Evolutionary conservation across 169 alveolate species (phyloP), one percentile per base, ranked within the genome.

Genomic region (Plasmodium billcollinsi): DNA sequence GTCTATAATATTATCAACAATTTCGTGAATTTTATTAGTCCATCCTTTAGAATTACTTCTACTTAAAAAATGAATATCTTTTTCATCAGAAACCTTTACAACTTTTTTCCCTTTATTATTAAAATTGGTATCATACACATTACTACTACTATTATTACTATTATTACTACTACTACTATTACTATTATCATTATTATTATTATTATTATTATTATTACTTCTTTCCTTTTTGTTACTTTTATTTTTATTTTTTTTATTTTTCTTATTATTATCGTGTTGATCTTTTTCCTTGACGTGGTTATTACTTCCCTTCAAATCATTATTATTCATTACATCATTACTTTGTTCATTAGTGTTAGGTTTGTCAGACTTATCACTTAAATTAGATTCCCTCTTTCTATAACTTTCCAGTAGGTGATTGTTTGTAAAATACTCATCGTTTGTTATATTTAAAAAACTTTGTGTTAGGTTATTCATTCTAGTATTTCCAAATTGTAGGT

Each of bases 1-100:
- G 20, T 72, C 71, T 14, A 86, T 65, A 12, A 86, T 80, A 39
- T 43, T 49, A 54, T 86, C 92, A 15, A 62, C 86, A 47, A 72
- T 71, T 39, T 71, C 65, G 15, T 71, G 39, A 33, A 73, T 86
- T 72, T 54, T 70, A 63, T 58, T 83, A 15, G 33, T 12, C n/a
- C 50, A 24, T 1, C 8, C 70, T 2, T 18, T 70, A 21, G 50
- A 21, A 24, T n/a, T 66, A 59, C 54, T 80, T 14, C 56, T 66
- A 4, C 56, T 80, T 69, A 69, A 29, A 43, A 80, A 66, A 7
- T 33, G 49, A 29, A 29, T 15, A 54, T 39, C 50, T 9, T 61
- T 20, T 11, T 1, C 26, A 9, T 29, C 1, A 14, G 2, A 8
- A 18, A 4, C 33, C 2, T 18, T 62, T 8, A 24, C 71, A 18